Conservation (phyloP, 768 basidiomycete species). For the Astraeus odoratus region DNA sequence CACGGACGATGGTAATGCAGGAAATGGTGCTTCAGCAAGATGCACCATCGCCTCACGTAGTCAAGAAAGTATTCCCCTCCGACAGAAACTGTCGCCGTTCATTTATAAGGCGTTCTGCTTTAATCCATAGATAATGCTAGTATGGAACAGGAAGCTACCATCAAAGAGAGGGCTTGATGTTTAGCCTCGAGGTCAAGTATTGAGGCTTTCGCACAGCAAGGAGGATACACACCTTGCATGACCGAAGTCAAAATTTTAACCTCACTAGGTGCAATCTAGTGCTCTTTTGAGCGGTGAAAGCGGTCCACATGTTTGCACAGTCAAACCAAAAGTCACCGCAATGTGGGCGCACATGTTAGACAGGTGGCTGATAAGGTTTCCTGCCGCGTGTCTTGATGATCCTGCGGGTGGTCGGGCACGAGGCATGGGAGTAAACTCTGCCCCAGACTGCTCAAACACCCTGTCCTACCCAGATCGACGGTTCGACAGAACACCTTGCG, state of each 20-base stretch:
- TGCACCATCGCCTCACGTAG: not conserved
- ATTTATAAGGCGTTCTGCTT: not conserved
- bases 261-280: constrained; percentile 6
- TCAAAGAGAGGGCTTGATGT: not conserved
- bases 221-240: constrained; percentile 23
- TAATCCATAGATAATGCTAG: not conserved
- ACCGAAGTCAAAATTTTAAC: constrained; percentile 21
- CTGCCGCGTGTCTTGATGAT: constrained; percentile 4
- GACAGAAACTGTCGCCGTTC: not conserved
- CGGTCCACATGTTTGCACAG: constrained; percentile 3
- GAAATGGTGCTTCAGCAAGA: not conserved
- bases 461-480: not conserved
- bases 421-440: not conserved
- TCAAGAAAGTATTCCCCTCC: not conserved
- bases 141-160: not conserved
- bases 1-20: not conserved
- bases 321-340: not conserved
- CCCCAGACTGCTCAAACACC: not conserved
- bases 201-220: constrained; percentile 10
- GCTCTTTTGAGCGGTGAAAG: constrained; percentile 6
- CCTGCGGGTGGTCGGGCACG: constrained; percentile 3
- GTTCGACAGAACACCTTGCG: not conserved
- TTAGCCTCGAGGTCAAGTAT: not conserved
- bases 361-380: constrained; percentile 1
- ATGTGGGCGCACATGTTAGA: not conserved